Evolutionary conservation across 805 yeast genomes (phyloP).

Genomic region (Sugiyamaella smithiae): DNA sequence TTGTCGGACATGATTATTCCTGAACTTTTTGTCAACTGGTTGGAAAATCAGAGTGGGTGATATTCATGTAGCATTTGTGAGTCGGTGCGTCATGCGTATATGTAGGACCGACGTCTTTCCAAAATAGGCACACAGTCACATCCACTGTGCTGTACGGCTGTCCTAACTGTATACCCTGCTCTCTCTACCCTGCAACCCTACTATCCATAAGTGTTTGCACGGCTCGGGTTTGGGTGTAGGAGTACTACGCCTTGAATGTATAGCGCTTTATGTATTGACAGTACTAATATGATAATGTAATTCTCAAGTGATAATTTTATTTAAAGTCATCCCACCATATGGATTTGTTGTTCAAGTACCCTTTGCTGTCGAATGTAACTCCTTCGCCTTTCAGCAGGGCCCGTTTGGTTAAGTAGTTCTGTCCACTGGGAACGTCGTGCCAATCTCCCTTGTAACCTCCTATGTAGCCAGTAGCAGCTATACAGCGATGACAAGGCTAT

Average conservation of each 20-base stretch:
- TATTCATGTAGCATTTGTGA: neutral
- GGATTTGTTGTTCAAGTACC: constrained; percentile 5
- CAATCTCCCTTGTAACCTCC: constrained; percentile 15
- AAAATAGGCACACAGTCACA: neutral
- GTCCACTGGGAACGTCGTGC: constrained; percentile 10
- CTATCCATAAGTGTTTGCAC: too few relatives aligned
- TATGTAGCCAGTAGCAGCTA: constrained; percentile 8
- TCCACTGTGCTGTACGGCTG: too few relatives aligned
- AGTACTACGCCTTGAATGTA: too few relatives aligned
- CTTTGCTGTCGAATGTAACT: constrained; percentile 5
- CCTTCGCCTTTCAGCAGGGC: constrained; percentile 8
- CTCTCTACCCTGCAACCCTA: too few relatives aligned
- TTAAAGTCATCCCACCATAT: constrained; percentile 11
- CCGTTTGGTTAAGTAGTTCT: constrained; percentile 6
- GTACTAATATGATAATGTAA: too few relatives aligned
- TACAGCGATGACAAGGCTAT: constrained; percentile 16
- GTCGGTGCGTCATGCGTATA: neutral
- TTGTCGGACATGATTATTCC: constrained; percentile 24
- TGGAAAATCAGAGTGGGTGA: constrained; percentile 9
- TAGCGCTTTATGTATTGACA: too few relatives aligned
- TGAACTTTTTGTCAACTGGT: constrained; percentile 6
- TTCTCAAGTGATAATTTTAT: neutral
- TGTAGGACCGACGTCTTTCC: neutral
- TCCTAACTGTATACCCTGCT: too few relatives aligned
- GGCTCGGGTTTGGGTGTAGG: too few relatives aligned